Base-by-base conservation (phyloP, 345 rosid genomes). In the Garcia nutans region DNA sequence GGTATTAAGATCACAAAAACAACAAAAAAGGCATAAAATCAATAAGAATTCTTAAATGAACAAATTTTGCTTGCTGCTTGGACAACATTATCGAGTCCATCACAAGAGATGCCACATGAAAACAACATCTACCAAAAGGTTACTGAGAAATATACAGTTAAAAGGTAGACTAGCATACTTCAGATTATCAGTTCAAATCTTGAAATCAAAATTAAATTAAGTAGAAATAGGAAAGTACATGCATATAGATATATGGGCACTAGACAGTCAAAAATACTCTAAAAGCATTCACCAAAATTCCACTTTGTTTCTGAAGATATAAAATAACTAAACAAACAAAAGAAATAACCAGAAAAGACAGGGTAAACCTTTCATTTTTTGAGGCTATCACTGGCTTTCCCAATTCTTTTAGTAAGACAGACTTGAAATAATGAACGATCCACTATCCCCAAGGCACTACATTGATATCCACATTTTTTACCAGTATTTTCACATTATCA, bases 1-100 rank as follows among this genome's bases (percentile, higher is more conserved):
- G 68, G 68, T 42, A 72, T 68, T 71, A 68, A 72, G 66, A 64
- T 71, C 79, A 72, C 26, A 65, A 68, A 79, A 76, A 71, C 68
- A 3, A 26, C 69, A 22, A 11, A 42, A 10, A 11, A 23, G 16
- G 26, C 12, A 4, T 10, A 17, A 42, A 44, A 44, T n/a, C 17
- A n/a, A 45, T 9, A 3, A 37, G 41, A 37, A 37, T 37, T 37
- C 41, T 50, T 11, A 26, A 26, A 19, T 68, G 47, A 67, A 76
- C 41, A 37, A 68, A 73, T 19, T 41, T 9, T 16, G 17, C 31
- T 15, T 47, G 58, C 72, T 23, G 24, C 55, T 22, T 45, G 11
- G 28, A 45, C 23, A n/a, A 67, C 56, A 67, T 17, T 23, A 47
- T 47, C 56, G 12, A 10, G 55, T 68, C 71, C 37, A 49, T 24